A percentile compares a stretch with the other conserved stretches of the same genome.
Evolutionary conservation across 2,329 filamentous ascomycete species (phyloP).

Genomic region (Venturiaceae sp.): DNA sequence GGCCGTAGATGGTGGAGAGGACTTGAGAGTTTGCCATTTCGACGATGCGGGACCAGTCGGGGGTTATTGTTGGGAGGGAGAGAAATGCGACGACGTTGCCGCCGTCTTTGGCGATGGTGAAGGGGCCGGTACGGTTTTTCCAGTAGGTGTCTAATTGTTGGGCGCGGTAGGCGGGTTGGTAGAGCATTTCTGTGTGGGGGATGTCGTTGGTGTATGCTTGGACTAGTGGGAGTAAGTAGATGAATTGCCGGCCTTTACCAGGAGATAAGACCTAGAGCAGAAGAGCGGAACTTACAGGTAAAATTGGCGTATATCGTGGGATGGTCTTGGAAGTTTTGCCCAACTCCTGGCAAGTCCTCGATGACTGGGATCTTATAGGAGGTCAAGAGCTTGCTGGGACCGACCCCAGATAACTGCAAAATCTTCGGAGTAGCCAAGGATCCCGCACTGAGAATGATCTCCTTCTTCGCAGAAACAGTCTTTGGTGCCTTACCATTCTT

Average conservation of each 20-base stretch:
- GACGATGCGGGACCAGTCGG: conserved; percentile 4
- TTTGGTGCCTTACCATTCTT: not conserved
- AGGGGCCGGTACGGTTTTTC: conserved; percentile 2
- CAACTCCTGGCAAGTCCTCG: not conserved
- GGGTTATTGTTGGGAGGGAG: conserved; percentile 7
- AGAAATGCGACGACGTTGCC: conserved; percentile 10
- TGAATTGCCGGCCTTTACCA: too few relatives aligned
- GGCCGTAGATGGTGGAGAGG: not conserved
- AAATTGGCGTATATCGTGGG: not conserved
- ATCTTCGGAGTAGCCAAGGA: conserved; percentile 21
- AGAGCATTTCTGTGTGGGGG: not conserved
- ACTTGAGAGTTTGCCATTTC: not conserved
- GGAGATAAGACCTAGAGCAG: not conserved
- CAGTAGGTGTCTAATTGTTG: conserved; percentile 1
- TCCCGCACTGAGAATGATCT: conserved; percentile 22
- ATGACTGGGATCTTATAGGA: conserved; percentile 10
- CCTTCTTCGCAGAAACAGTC: conserved; percentile 18
- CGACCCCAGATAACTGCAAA: conserved; percentile 18
- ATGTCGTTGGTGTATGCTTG: not conserved
- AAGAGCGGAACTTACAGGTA: not conserved
- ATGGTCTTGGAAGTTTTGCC: conserved; percentile 6
- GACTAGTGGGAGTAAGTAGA: too few relatives aligned
- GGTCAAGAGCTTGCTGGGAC: conserved; percentile 3
- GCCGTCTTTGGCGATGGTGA: conserved; percentile 5
- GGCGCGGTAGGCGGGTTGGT: conserved; percentile 2